Percentiles rank a stretch among this genome's conserved stretches.
phyloP scores from a whole-genome alignment of 352 stramenopile species.

The Globisporangium cystogenes region DNA sequence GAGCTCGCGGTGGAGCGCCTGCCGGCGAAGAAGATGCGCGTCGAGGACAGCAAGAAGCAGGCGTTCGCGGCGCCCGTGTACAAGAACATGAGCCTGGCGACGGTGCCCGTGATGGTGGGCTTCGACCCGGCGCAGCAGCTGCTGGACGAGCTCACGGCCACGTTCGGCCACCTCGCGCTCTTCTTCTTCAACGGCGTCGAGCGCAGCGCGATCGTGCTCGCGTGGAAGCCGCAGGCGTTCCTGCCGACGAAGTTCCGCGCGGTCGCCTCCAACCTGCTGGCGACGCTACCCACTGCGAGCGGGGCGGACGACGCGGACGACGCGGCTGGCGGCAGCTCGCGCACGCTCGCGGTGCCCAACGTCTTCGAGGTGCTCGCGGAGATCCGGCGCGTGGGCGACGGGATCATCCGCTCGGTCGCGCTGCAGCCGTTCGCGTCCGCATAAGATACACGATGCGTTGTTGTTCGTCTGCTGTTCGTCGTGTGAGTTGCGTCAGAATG shows the following conservation, averaged over 20 bases:
- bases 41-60: constrained; percentile 55
- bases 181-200: constrained; percentile 80
- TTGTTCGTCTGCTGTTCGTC: not conserved
- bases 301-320: constrained; percentile 11
- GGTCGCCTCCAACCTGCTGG: constrained; percentile 59
- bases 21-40: constrained; percentile 58
- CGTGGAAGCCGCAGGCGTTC: constrained; percentile 80
- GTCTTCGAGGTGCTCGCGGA: constrained; percentile 72
- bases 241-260: constrained; percentile 75
- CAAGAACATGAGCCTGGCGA: constrained; percentile 81
- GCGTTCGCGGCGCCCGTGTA: constrained; percentile 70
- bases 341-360: constrained; percentile 58
- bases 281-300: constrained; percentile 33
- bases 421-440: constrained; percentile 43
- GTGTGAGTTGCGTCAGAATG: no score
- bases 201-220: constrained; percentile 55
- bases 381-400: constrained; percentile 62
- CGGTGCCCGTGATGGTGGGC: constrained; percentile 57
- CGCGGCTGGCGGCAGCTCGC: constrained; percentile 7
- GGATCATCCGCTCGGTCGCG: constrained; percentile 46
- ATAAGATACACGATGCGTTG: not conserved
- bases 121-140: constrained; percentile 75
- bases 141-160: constrained; percentile 41
- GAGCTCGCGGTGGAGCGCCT: constrained; percentile 43
- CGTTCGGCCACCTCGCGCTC: constrained; percentile 63